Evolutionary conservation across 2,329 filamentous ascomycete genomes (phyloP).

Genomic region (Diplodia sapinea): DNA sequence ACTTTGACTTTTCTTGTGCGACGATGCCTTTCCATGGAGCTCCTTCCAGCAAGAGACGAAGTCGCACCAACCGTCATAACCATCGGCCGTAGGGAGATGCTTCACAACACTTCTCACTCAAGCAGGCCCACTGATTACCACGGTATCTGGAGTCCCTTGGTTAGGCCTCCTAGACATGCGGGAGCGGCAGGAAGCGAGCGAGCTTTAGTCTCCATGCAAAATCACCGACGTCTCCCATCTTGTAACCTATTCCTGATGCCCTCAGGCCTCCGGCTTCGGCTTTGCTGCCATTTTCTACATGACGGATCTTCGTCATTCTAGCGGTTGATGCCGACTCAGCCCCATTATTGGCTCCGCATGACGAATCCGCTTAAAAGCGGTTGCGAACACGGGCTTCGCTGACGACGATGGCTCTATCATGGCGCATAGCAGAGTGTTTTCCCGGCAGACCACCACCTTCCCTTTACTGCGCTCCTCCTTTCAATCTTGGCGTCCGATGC

Average conservation of each 20-base stretch:
- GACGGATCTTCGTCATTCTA: neutral
- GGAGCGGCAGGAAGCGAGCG: conserved; percentile 23
- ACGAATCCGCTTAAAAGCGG: conserved; percentile 5
- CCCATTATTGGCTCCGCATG: neutral
- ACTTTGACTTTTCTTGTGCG: too few species aligned
- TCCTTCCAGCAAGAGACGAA: too few species aligned
- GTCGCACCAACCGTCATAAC: too few species aligned
- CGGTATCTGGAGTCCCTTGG: neutral
- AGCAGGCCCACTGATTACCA: neutral
- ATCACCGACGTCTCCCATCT: conserved; percentile 14
- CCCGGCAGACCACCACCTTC: neutral
- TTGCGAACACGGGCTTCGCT: neutral
- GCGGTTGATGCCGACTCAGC: neutral
- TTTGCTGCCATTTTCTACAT: neutral
- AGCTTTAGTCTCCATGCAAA: neutral
- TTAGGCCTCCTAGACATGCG: conserved; percentile 4
- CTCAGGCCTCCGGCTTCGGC: neutral
- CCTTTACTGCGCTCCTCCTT: neutral
- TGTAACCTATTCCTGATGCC: neutral
- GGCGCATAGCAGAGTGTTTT: neutral
- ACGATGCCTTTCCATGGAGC: too few species aligned
- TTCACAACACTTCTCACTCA: neutral
- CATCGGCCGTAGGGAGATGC: too few species aligned
- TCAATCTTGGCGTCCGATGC: neutral
- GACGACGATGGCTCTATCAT: neutral